phyloP scores from a whole-genome alignment of 345 rosid species.

The Syzygium grande region DNA sequence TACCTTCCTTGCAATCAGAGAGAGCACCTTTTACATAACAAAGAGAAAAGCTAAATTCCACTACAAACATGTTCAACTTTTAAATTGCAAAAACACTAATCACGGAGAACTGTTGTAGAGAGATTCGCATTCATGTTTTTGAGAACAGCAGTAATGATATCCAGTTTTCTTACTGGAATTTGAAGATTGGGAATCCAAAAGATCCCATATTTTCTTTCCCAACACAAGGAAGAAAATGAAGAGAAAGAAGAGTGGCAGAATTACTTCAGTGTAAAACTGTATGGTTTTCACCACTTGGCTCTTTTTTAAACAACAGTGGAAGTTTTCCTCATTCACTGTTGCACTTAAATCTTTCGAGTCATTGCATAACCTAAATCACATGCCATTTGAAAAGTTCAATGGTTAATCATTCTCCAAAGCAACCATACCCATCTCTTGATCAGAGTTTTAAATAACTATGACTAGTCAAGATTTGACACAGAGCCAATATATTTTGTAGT shows the following conservation, averaged over 20 bases:
- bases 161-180: background rate
- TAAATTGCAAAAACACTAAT: background rate
- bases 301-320: background rate
- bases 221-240: background rate
- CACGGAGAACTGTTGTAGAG: background rate
- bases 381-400: background rate
- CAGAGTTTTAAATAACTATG: background rate
- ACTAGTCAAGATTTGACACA: background rate
- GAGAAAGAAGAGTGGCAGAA: background rate
- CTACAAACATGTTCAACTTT: background rate
- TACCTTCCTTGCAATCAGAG: background rate
- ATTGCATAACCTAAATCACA: background rate
- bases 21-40: background rate
- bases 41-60: background rate
- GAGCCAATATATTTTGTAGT: background rate
- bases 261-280: background rate
- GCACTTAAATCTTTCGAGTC: background rate
- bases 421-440: background rate
- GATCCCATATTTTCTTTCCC: background rate
- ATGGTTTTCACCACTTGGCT: background rate
- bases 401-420: background rate
- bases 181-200: background rate
- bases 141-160: background rate
- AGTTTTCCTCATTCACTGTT: background rate
- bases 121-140: background rate